phyloP scores from a whole-genome alignment of 768 basidiomycete species.

The Suillus subluteus region DNA sequence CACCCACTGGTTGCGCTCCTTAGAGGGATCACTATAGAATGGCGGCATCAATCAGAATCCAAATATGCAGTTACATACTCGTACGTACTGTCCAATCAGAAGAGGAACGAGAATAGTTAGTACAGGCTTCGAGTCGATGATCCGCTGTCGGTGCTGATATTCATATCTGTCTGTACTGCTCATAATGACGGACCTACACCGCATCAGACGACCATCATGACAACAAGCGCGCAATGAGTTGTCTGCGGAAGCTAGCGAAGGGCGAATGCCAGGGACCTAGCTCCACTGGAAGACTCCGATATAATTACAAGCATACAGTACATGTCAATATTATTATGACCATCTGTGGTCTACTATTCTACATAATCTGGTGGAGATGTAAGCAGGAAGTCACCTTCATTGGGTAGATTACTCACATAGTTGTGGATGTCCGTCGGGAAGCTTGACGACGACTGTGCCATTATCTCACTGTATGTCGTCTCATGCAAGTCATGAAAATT shows the following conservation, averaged over 20 bases:
- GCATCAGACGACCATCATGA: not conserved
- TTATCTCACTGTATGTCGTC: conserved; percentile 1
- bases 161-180: not conserved
- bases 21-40: not conserved
- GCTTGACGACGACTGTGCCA: conserved; percentile 25
- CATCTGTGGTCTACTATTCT: conserved; percentile 13
- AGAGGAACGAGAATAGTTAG: not conserved
- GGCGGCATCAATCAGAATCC: not conserved
- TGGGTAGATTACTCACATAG: conserved; percentile 34
- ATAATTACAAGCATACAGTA: conserved; percentile 6
- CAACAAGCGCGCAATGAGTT: not conserved
- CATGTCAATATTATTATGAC: conserved; percentile 8
- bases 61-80: too few relatives aligned
- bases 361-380: conserved; percentile 25
- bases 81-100: not conserved
- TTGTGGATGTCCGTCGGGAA: conserved; percentile 34
- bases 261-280: not conserved
- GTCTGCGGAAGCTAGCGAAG: not conserved
- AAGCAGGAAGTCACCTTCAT: conserved; percentile 9
- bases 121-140: not conserved
- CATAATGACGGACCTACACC: not conserved
- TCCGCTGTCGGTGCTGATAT: not conserved
- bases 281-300: not conserved
- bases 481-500: conserved; percentile 21
- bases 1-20: too few relatives aligned